Evolutionary conservation across 805 yeast species (phyloP).

Genomic region (Wickerhamiella brachini): DNA sequence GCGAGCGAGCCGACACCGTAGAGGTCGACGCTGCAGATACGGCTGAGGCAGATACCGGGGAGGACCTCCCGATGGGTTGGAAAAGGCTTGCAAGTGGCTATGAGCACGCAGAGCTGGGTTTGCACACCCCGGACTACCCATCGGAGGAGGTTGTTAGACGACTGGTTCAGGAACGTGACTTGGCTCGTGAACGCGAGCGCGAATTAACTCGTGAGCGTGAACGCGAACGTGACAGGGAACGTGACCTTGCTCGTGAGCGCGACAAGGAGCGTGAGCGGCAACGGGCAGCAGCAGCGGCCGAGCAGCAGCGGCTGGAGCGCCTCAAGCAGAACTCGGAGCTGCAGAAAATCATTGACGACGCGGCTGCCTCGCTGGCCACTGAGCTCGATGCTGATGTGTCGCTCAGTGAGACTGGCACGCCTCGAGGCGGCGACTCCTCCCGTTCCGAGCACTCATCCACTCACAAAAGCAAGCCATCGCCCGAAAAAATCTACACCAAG

Average conservation of each 20-base stretch:
- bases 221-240: not conserved
- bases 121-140: conserved; percentile 53
- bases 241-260: conserved; percentile 4
- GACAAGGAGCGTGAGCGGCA: conserved; percentile 11
- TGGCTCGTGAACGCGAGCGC: conserved; percentile 12
- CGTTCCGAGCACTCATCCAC: not conserved
- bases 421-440: not conserved
- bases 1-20: conserved; percentile 20
- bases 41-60: not conserved
- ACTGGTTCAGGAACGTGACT: conserved; percentile 8
- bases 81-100: conserved; percentile 41
- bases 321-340: conserved; percentile 27
- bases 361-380: conserved; percentile 5
- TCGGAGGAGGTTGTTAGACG: conserved; percentile 18
- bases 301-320: conserved; percentile 16
- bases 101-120: conserved; percentile 35
- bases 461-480: conserved; percentile 16
- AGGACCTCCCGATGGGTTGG: conserved; percentile 50
- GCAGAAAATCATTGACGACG: conserved; percentile 19
- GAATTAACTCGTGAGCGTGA: conserved; percentile 6
- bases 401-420: not conserved
- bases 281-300: conserved; percentile 8
- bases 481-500: conserved; percentile 7
- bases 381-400: not conserved
- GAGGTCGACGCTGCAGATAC: not conserved